Evolutionary conservation across 169 alveolate species (phyloP).

Genomic region (Eimeria acervulina): DNA sequence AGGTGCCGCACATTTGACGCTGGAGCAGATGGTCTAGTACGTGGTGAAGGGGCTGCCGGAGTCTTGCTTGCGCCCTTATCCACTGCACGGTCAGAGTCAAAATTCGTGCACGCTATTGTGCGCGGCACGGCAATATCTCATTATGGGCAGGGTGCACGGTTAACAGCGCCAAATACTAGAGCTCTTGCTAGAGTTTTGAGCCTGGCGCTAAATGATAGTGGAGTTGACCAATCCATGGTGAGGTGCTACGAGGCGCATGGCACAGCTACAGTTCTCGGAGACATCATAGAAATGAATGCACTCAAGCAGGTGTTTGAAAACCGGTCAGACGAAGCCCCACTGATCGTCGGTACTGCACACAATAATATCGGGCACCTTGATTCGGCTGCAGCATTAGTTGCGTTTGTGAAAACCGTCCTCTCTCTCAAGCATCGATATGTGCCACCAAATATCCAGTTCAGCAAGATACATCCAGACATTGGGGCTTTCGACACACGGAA

Average conservation of each 20-base stretch:
- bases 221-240: constrained; percentile 69
- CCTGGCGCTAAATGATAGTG: constrained; percentile 81
- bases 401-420: constrained; percentile 85
- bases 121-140: constrained; percentile 89
- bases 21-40: constrained; percentile 88
- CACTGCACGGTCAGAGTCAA: constrained; percentile 20
- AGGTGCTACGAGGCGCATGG: constrained; percentile 89
- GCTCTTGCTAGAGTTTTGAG: constrained; percentile 84
- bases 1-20: constrained; percentile 89
- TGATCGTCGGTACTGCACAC: constrained; percentile 84
- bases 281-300: constrained; percentile 89
- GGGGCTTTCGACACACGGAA: constrained; percentile 39
- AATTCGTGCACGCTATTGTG: constrained; percentile 82
- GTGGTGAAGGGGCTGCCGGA: constrained; percentile 90
- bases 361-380: constrained; percentile 89
- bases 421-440: constrained; percentile 84
- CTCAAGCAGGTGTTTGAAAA: constrained; percentile 80
- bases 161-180: constrained; percentile 90
- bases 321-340: constrained; percentile 69
- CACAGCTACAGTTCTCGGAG: constrained; percentile 91
- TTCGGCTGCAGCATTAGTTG: constrained; percentile 89
- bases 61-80: constrained; percentile 75
- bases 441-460: constrained; percentile 88
- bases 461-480: constrained; percentile 88
- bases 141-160: constrained; percentile 88